These are phyloP conservation scores for Crithidia brevicula DNA, from an alignment of 208 protist genomes.

Conservation along the genomic window DNA sequence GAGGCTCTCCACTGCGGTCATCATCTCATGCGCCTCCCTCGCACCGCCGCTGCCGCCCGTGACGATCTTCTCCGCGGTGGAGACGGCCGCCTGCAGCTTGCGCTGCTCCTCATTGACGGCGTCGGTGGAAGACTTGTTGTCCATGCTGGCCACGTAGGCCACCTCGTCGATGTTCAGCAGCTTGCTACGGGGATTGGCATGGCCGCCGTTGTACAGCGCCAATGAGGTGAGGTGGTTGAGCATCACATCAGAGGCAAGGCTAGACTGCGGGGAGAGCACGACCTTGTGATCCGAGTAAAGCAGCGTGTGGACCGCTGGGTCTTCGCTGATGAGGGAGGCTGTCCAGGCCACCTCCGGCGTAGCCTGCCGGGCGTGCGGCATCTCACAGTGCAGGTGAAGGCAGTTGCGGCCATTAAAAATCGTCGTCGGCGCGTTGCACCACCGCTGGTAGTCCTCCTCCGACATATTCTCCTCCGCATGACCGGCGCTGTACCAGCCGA, in stretches of 20 bases:
- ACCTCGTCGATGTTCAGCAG: conserved; percentile 80
- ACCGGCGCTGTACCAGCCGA: conserved; percentile 84
- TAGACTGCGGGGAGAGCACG: conserved; percentile 36
- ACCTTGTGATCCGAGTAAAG: conserved; percentile 36
- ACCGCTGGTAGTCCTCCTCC: conserved; percentile 48
- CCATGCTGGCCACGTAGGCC: conserved; percentile 41
- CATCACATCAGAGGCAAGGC: conserved; percentile 64
- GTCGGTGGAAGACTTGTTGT: conserved; percentile 33
- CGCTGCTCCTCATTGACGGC: conserved; percentile 40
- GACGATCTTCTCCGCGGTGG: conserved; percentile 25
- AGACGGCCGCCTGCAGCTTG: conserved; percentile 32
- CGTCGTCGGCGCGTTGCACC: conserved; percentile 56
- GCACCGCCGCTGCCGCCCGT: conserved; percentile 38
- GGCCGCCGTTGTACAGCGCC: conserved; percentile 52
- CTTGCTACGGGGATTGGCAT: conserved; percentile 43
- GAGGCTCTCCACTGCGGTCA: conserved; percentile 38
- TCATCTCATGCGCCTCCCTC: conserved; percentile 35
- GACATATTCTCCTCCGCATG: conserved; percentile 24
- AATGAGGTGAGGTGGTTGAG: conserved; percentile 60
- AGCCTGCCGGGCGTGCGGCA: conserved; percentile 35
- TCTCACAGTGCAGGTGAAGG: conserved; percentile 62
- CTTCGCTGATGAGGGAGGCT: conserved; percentile 32
- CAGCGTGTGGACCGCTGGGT: conserved; percentile 32
- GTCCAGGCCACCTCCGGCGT: conserved; percentile 44
- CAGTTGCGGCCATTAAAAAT: conserved; percentile 42